A percentile compares a stretch with the other conserved stretches of the same genome.
These are phyloP conservation scores for Vitellaria paradoxa DNA, from an alignment of 179 eudicot genomes.

Conservation along the genomic window DNA sequence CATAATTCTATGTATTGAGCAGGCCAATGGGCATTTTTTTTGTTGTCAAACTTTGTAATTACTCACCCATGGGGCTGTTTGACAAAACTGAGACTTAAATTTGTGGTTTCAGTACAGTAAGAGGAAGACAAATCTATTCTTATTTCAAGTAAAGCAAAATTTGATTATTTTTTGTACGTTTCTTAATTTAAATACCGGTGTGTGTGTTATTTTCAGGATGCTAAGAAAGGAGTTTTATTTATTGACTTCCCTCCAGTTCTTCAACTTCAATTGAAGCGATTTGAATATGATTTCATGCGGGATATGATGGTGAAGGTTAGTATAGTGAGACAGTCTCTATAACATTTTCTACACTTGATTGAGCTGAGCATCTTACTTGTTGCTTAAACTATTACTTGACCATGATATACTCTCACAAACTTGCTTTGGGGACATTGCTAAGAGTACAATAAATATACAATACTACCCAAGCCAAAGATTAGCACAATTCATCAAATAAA, in stretches of 20 bases:
- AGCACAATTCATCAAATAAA: too few species aligned
- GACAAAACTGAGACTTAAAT: too few species aligned
- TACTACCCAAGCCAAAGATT: too few species aligned
- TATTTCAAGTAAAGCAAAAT: neutral
- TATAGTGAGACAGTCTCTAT: neutral
- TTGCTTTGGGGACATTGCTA: neutral
- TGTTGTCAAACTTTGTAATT: too few species aligned
- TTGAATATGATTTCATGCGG: slow-evolving; percentile 77
- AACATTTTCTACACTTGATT: neutral
- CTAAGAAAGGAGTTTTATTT: slow-evolving; percentile 80
- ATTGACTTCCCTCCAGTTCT: slow-evolving; percentile 84
- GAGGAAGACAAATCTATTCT: too few species aligned
- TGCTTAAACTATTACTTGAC: neutral
- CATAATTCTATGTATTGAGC: too few species aligned
- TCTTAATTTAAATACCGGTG: neutral
- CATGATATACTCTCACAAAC: neutral
- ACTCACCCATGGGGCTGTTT: too few species aligned
- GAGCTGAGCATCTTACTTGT: neutral
- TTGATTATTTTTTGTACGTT: neutral
- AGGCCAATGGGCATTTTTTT: too few species aligned
- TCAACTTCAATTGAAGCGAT: slow-evolving; percentile 79
- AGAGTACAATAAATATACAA: too few species aligned
- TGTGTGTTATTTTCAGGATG: slow-evolving; percentile 49
- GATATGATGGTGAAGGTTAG: slow-evolving; percentile 83
- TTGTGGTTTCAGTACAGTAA: too few species aligned